Evolutionary conservation across 352 stramenopile species (phyloP).

Genomic region (Globisporangium paroecandrum): DNA sequence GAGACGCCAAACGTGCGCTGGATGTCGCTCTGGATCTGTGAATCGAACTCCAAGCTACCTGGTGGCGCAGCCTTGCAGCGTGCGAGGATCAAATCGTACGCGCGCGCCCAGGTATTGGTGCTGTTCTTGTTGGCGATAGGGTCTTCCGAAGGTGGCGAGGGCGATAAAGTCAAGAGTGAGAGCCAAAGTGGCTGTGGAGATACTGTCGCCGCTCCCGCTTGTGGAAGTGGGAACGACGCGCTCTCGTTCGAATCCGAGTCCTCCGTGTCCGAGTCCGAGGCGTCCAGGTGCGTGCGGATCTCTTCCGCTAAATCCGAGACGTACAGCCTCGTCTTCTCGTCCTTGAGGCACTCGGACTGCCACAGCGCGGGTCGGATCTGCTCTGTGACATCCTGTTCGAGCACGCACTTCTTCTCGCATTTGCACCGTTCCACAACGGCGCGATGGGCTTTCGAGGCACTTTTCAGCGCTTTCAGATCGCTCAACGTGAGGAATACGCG

Average conservation of each 20-base stretch:
- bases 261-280: conserved; percentile 28
- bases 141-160: conserved; percentile 10
- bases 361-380: conserved; percentile 29
- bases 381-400: conserved; percentile 17
- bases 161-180: conserved; percentile 1
- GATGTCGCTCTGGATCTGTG: conserved; percentile 71
- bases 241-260: conserved; percentile 6
- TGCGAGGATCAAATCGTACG: conserved; percentile 50
- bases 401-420: conserved; percentile 29
- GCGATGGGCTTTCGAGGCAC: conserved; percentile 32
- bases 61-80: conserved; percentile 31
- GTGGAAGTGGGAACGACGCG: not conserved
- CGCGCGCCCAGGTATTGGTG: conserved; percentile 21
- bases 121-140: not conserved
- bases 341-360: conserved; percentile 44
- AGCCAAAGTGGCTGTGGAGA: conserved; percentile 12
- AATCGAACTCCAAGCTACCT: conserved; percentile 40
- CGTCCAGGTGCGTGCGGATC: conserved; percentile 38
- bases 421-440: conserved; percentile 21
- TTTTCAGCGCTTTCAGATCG: conserved; percentile 38
- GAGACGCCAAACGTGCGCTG: conserved; percentile 65
- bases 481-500: conserved; percentile 39
- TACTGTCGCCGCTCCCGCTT: not conserved
- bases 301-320: conserved; percentile 53
- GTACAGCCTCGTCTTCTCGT: conserved; percentile 45